These are phyloP conservation scores for Coprinopsis cinerea DNA, from an alignment of 768 basidiomycete genomes.

Conservation along the genomic window DNA sequence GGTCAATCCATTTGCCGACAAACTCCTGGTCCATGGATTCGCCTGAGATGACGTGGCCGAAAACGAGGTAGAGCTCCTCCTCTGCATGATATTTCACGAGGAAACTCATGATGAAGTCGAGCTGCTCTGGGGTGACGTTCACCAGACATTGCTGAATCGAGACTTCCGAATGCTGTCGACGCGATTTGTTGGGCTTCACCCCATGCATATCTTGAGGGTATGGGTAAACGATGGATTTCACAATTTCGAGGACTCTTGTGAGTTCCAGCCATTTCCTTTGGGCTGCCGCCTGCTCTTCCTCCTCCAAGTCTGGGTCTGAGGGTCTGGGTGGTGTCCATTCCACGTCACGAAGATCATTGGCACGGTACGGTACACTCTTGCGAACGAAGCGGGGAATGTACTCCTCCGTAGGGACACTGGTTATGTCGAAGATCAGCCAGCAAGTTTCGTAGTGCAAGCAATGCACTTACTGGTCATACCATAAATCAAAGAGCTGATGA, in stretches of 20 bases:
- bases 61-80: constrained; percentile 47
- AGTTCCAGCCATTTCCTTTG: constrained; percentile 11
- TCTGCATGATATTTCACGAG: constrained; percentile 48
- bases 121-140: constrained; percentile 21
- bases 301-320: not conserved
- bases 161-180: constrained; percentile 6
- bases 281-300: not conserved
- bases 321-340: constrained; percentile 27
- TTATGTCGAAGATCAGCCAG: not conserved
- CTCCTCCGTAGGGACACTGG: constrained; percentile 43
- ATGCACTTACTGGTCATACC: constrained; percentile 56
- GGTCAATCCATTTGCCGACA: constrained; percentile 39
- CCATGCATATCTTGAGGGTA: constrained; percentile 13
- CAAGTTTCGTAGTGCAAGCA: not conserved
- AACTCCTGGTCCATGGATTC: constrained; percentile 21
- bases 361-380: constrained; percentile 33
- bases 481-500: constrained; percentile 62
- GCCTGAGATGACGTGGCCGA: constrained; percentile 31
- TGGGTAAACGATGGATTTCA: constrained; percentile 27
- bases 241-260: constrained; percentile 18
- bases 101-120: constrained; percentile 33
- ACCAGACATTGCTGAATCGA: constrained; percentile 10
- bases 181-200: constrained; percentile 9
- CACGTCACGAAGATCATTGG: constrained; percentile 34
- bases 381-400: constrained; percentile 42